A percentile compares a stretch with the other conserved stretches of the same genome.
Conservation (phyloP, 345 rosid genomes). For the Eucalyptus tenuipes region DNA sequence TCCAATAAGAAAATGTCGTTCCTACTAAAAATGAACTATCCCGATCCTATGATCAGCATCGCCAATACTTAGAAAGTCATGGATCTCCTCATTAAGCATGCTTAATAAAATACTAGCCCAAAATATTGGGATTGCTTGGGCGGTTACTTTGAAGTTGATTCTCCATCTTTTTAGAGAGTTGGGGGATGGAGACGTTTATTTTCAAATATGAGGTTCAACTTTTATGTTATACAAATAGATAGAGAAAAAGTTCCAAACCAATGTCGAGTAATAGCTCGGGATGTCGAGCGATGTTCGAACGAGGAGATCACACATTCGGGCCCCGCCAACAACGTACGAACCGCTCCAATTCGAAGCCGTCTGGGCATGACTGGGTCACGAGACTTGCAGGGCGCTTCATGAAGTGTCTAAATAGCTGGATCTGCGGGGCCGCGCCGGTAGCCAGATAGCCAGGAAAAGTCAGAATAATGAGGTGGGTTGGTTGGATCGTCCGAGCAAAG, state of each 20-base stretch:
- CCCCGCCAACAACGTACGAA: background rate
- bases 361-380: too few species aligned
- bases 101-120: background rate
- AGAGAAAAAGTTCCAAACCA: too few species aligned
- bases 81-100: background rate
- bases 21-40: background rate
- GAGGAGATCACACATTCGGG: background rate
- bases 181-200: accelerated
- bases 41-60: background rate
- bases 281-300: background rate
- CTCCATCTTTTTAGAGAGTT: accelerated
- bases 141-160: too few species aligned
- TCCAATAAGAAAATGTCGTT: background rate
- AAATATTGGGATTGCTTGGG: accelerated
- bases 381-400: background rate
- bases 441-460: background rate
- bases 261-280: accelerated
- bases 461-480: background rate
- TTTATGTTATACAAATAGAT: accelerated
- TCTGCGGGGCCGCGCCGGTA: background rate
- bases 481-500: background rate
- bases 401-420: background rate
- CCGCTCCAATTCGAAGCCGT: background rate
- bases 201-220: too few species aligned
- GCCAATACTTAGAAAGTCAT: background rate